Base-by-base conservation (phyloP, 1,139 yeast genomes). In the Scheffersomyces lignicola region DNA sequence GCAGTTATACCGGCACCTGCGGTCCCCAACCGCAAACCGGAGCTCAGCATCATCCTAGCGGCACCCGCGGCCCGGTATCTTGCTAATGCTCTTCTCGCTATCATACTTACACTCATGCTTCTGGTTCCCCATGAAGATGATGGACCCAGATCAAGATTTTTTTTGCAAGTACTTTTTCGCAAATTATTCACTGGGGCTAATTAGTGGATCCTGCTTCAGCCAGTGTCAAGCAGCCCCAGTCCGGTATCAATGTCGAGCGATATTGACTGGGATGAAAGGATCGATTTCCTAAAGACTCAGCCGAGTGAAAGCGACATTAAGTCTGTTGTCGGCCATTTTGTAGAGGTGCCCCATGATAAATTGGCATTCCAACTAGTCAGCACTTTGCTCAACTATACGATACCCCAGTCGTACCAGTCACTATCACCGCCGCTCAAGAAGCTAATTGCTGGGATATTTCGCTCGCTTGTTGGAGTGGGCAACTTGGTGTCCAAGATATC, bases 401-500 rank as follows among this genome's bases (percentile, higher is more conserved):
- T 66, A 6, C 71, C 70, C 12, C 43, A 48, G 22, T 31, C 45
- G 7, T 48, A 49, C 37, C 12, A 10, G 2, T 39, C 49, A 3
- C 44, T 60, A 8, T 55, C 60, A 0, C 7, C 18, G 1, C 14
- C 20, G 3, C 24, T 45, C 9, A 39, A 47, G 30, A 14, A 29
- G 1, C 32, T 33, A 2, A 42, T 62, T 9, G 37, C 43, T 8
- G 26, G 25, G 2, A 39, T 42, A 5, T 53, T 64, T 24, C 53
- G 49, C 29, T 39, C 60, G 0, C 43, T 55, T 2, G 39, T 49
- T 3, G 71, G 70, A 0, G 33, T 65, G 7, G 66, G 69, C 1
- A 62, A 61, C 32, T 44, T 65, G 15, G 22, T 54, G 3, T 52
- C 52, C 15, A 49, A 48, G 14, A 40, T 64, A 4, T 29, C 37